Evolutionary conservation across 805 yeast genomes (phyloP), one percentile per base, ranked within the genome.

Genomic region (Suhomyces tanzawaensis): DNA sequence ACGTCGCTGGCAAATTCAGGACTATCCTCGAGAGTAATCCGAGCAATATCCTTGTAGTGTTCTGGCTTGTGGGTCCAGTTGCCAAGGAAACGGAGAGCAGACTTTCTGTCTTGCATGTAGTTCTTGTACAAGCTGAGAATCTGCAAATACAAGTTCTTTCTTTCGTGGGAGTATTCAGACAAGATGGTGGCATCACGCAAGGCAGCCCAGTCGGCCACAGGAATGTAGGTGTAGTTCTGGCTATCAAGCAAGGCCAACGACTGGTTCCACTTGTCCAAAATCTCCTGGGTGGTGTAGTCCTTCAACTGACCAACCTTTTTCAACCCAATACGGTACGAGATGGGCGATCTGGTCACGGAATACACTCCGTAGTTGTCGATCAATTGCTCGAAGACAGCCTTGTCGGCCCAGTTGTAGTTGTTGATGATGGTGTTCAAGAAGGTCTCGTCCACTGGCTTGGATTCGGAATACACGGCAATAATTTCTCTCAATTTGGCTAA

Each of bases 131-230:
- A 52, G 46, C 75, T 72, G 53, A 80, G 75, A 41, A 81, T 62
- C 37, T 74, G 66, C 57, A 77, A 70, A 56, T 79, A 81, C 19
- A 80, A 59, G 25, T 69, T 64, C 44, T 71, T 69, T 58, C 87
- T 70, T 27, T 69, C 72, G 14, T 67, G 58, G 26, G 54, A 46
- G 33, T 57, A 63, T 17, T 55, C 57, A 3, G 81, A 71, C 41
- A 65, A 63, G 29, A 78, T 67, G 4, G 93, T 85, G 15, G 91
- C 86, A 57, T 82, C 89, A 64, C 90, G 77, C 41, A 85, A 60
- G 2, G 91, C 84, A 27, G 86, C 82, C 91, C 91, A 85, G 62
- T 84, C 91, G 8, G 93, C 91, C 56, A 79, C 80, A 5, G 91
- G 89, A 48, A 85, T 80, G 54, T 80, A 82, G 27, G 60, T 63